Conservation (phyloP, 2,329 filamentous ascomycete species). For the Orbilia javanica region DNA sequence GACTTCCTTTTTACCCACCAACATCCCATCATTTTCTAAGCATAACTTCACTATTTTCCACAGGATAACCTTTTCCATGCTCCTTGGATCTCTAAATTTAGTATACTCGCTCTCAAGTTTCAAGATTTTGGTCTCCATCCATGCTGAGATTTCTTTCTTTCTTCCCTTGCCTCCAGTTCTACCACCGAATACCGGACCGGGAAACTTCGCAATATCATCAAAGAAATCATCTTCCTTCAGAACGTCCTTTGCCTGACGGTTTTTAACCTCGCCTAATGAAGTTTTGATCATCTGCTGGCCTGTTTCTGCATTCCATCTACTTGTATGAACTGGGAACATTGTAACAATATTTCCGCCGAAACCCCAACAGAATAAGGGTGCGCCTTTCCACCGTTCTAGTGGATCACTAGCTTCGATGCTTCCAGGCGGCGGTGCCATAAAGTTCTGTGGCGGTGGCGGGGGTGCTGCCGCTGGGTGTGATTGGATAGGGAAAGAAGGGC, state of each 20-base stretch:
- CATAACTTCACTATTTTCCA: slow-evolving; percentile 88
- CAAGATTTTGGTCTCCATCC: slow-evolving; percentile 81
- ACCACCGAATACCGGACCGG: slow-evolving; percentile 76
- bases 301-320: slow-evolving; percentile 60
- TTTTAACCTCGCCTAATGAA: slow-evolving; percentile 82
- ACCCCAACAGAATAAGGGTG: slow-evolving; percentile 87
- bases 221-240: slow-evolving; percentile 78
- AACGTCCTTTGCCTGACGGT: slow-evolving; percentile 80
- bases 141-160: slow-evolving; percentile 90
- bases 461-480: slow-evolving; percentile 33
- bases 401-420: slow-evolving; percentile 74
- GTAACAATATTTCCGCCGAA: slow-evolving; percentile 85
- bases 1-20: slow-evolving; percentile 79
- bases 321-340: slow-evolving; percentile 75
- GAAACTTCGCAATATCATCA: slow-evolving; percentile 75
- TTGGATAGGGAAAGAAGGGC: slow-evolving; percentile 43
- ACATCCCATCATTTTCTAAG: slow-evolving; percentile 84
- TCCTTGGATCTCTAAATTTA: slow-evolving; percentile 66
- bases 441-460: slow-evolving; percentile 68
- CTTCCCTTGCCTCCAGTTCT: slow-evolving; percentile 80
- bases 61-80: slow-evolving; percentile 78
- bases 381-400: slow-evolving; percentile 89
- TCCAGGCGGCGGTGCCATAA: slow-evolving; percentile 70
- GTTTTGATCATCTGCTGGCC: slow-evolving; percentile 73
- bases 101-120: slow-evolving; percentile 59